Conservation (phyloP, 2,329 filamentous ascomycete genomes). For the Paraphoma sp. region DNA sequence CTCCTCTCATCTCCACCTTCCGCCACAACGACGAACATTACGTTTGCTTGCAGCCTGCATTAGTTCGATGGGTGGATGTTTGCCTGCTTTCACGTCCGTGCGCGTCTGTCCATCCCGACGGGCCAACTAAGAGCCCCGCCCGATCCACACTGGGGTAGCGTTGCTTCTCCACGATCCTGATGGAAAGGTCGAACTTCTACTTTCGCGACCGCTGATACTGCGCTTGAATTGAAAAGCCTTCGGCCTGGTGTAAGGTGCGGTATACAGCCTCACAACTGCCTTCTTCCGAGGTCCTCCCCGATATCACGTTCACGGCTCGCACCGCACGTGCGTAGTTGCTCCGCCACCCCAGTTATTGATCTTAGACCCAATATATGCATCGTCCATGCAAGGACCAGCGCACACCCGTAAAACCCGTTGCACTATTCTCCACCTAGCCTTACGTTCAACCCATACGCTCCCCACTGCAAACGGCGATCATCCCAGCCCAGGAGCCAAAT, state of each 20-base stretch:
- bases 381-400: constrained; percentile 2
- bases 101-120: not conserved
- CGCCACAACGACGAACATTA: not conserved
- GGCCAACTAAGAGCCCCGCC: not conserved
- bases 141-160: not conserved
- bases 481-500: not conserved
- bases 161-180: not conserved
- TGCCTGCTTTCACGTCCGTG: constrained; percentile 1
- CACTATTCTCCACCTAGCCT: constrained; percentile 6
- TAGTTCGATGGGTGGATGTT: not conserved
- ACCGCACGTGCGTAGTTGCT: constrained; percentile 8
- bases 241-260: too few species aligned
- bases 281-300: not conserved
- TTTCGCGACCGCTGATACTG: too few species aligned
- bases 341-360: constrained; percentile 6
- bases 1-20: not conserved
- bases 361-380: not conserved
- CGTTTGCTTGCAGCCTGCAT: not conserved
- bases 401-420: not conserved
- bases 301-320: not conserved
- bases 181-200: not conserved
- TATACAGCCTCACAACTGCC: not conserved
- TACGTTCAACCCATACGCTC: not conserved
- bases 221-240: too few species aligned
- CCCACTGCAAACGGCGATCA: not conserved